Evolutionary conservation across 352 stramenopile species (phyloP).

Genomic region (Blastocystis sp.): DNA sequence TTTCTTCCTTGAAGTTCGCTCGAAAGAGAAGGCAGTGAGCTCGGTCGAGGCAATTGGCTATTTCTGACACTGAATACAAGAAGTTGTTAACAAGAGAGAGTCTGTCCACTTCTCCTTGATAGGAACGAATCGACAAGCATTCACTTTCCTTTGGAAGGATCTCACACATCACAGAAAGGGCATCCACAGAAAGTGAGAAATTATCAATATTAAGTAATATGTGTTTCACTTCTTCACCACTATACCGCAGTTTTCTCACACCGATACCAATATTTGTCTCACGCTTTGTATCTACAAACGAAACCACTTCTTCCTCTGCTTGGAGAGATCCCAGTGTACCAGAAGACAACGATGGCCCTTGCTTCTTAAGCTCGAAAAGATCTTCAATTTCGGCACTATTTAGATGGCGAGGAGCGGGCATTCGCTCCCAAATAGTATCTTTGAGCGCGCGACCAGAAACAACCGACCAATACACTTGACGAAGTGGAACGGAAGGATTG

Average conservation of each 20-base stretch:
- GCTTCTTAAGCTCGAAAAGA: constrained; percentile 20
- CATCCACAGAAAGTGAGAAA: constrained; percentile 17
- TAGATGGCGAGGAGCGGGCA: background rate
- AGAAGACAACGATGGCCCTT: background rate
- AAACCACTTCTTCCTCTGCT: background rate
- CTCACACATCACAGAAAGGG: background rate
- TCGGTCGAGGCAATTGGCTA: constrained; percentile 23
- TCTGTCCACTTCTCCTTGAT: background rate
- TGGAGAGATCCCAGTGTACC: background rate
- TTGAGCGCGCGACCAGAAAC: background rate
- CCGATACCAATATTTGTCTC: constrained; percentile 53
- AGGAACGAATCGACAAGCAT: background rate
- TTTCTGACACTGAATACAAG: background rate
- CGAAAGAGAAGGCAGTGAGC: background rate
- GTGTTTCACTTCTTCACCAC: background rate
- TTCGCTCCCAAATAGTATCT: constrained; percentile 30
- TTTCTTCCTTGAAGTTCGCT: background rate
- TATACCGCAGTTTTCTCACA: constrained; percentile 11
- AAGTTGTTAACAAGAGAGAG: constrained; percentile 21
- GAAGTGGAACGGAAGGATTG: constrained; percentile 33
- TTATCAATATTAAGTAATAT: constrained; percentile 1
- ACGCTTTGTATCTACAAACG: constrained; percentile 21
- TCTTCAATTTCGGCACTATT: constrained; percentile 22
- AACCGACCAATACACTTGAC: constrained; percentile 11
- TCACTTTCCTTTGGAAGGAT: constrained; percentile 36